phyloP scores from a whole-genome alignment of 495 filamentous ascomycete genomes.

The Penicillium canescens region DNA sequence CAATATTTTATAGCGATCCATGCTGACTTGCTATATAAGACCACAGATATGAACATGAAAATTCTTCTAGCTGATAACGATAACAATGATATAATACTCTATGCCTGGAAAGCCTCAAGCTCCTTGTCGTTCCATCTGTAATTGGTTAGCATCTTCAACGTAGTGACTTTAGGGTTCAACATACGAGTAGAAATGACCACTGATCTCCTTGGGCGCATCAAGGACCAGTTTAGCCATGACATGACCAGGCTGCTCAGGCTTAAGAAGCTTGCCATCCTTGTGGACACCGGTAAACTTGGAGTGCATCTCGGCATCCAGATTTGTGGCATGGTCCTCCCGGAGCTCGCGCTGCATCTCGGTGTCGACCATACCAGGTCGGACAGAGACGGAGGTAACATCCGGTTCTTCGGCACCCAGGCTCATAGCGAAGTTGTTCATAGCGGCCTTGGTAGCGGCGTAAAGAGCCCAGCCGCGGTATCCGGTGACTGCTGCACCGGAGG shows the following conservation, averaged over 20 bases:
- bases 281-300: constrained; percentile 70
- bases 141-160: constrained; percentile 36
- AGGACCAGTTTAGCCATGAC: constrained; percentile 80
- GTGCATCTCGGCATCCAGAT: constrained; percentile 65
- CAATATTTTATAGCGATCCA: constrained; percentile 27
- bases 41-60: constrained; percentile 6
- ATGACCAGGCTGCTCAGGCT: constrained; percentile 80
- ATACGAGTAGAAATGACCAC: constrained; percentile 74
- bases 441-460: constrained; percentile 87
- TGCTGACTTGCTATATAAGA: constrained; percentile 38
- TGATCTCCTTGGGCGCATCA: constrained; percentile 62
- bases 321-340: constrained; percentile 63
- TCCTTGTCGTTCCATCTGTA: constrained; percentile 70
- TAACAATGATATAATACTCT: constrained; percentile 18
- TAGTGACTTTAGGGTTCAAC: constrained; percentile 22
- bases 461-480: constrained; percentile 74
- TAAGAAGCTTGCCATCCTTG: constrained; percentile 66
- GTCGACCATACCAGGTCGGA: constrained; percentile 85
- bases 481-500: constrained; percentile 68
- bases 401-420: constrained; percentile 81
- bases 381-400: constrained; percentile 64
- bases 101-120: constrained; percentile 62
- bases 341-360: constrained; percentile 92
- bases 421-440: constrained; percentile 75
- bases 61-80: constrained; percentile 9